These are phyloP conservation scores for Populus ilicifolia DNA, from an alignment of 345 rosid genomes.

Conservation along the genomic window DNA sequence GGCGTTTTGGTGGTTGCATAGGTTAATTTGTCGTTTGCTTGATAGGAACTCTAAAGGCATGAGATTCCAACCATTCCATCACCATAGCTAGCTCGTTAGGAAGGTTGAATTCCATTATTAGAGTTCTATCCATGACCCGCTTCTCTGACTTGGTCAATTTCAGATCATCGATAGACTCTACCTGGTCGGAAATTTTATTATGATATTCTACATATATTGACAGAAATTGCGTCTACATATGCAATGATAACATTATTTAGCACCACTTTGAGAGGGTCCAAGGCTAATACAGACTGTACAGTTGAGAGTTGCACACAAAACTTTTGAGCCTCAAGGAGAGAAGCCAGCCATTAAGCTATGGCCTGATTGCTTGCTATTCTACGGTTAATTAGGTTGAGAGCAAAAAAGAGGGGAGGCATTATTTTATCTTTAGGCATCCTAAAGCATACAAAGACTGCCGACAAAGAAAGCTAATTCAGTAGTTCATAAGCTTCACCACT, in stretches of 20 bases:
- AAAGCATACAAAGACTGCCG: constrained; percentile 39
- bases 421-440: not conserved
- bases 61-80: not conserved
- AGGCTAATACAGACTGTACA: too few species aligned
- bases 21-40: not conserved
- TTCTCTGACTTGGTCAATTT: constrained; percentile 6
- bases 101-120: constrained; percentile 3
- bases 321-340: not conserved
- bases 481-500: constrained; percentile 17
- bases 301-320: not conserved
- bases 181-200: not conserved
- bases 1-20: constrained; percentile 18
- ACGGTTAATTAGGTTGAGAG: constrained; percentile 12
- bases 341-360: not conserved
- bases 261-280: not conserved
- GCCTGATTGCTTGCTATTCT: not conserved
- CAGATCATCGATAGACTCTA: not conserved
- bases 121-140: not conserved
- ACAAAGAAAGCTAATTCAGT: constrained; percentile 21
- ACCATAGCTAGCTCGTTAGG: not conserved
- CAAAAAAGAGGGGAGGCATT: constrained; percentile 2
- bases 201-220: not conserved
- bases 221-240: not conserved
- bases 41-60: not conserved
- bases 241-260: not conserved